Evolutionary conservation across 2,329 filamentous ascomycete species (phyloP).

Genomic region (Aaosphaeria pasadenensis): DNA sequence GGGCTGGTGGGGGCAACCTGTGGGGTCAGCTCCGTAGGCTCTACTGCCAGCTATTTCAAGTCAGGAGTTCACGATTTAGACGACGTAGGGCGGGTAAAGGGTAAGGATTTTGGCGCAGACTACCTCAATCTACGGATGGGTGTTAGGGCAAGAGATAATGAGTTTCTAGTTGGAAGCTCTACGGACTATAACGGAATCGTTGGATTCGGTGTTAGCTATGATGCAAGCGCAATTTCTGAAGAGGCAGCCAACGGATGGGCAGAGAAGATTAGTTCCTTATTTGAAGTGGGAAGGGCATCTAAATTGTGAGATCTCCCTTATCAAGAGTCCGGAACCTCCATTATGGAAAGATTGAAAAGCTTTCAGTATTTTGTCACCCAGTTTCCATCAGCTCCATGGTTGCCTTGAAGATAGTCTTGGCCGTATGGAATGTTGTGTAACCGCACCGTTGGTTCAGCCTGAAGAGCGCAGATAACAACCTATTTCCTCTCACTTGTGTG

Average conservation of each 20-base stretch:
- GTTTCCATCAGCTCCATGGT: too few relatives aligned
- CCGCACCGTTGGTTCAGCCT: too few relatives aligned
- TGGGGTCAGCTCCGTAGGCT: slow-evolving; percentile 44
- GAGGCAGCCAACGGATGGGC: slow-evolving; percentile 30
- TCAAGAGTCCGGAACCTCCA: neutral
- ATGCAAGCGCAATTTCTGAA: slow-evolving; percentile 36
- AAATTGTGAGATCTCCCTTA: slow-evolving; percentile 14
- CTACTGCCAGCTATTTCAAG: slow-evolving; percentile 31
- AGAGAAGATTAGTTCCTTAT: slow-evolving; percentile 24
- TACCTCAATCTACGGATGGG: slow-evolving; percentile 35
- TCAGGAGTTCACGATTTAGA: slow-evolving; percentile 22
- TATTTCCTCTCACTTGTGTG: too few relatives aligned
- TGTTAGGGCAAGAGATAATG: slow-evolving; percentile 44
- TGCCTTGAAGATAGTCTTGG: too few relatives aligned
- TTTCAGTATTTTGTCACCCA: too few relatives aligned
- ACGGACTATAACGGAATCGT: slow-evolving; percentile 36
- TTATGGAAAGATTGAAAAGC: neutral
- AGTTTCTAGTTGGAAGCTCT: slow-evolving; percentile 45
- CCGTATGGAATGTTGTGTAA: too few relatives aligned
- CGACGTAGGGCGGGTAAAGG: slow-evolving; percentile 14
- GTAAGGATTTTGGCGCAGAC: slow-evolving; percentile 40
- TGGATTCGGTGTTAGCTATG: slow-evolving; percentile 40
- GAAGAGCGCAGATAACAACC: too few relatives aligned
- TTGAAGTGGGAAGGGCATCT: slow-evolving; percentile 19
- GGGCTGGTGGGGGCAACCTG: slow-evolving; percentile 40